phyloP scores from a whole-genome alignment of 768 basidiomycete genomes.

The Neoboletus brunneissimus region DNA sequence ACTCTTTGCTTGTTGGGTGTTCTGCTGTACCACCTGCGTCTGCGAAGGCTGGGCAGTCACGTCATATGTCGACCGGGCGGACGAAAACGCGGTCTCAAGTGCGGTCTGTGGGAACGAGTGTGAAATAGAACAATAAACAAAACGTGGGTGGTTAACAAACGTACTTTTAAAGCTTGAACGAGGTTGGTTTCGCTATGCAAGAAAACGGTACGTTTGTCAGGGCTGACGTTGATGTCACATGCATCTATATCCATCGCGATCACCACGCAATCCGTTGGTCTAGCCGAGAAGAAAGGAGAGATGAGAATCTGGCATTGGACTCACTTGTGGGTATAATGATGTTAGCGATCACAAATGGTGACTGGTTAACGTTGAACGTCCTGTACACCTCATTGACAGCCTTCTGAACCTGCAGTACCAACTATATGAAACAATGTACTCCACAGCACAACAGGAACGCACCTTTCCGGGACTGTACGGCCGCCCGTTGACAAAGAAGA shows the following conservation, averaged over 20 bases:
- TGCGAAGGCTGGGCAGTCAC: slow-evolving; percentile 35
- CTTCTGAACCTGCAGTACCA: slow-evolving; percentile 65
- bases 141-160: background rate
- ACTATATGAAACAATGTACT: background rate
- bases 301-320: slow-evolving; percentile 17
- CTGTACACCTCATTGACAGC: slow-evolving; percentile 92
- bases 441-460: slow-evolving; percentile 1
- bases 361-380: slow-evolving; percentile 70
- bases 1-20: background rate
- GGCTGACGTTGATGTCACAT: slow-evolving; percentile 92
- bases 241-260: too few relatives aligned
- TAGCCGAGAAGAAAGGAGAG: background rate
- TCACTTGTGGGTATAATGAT: slow-evolving; percentile 77
- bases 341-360: slow-evolving; percentile 81
- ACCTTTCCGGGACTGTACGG: slow-evolving; percentile 83
- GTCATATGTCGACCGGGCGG: slow-evolving; percentile 71
- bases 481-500: slow-evolving; percentile 88
- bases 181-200: slow-evolving; percentile 84
- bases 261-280: background rate
- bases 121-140: background rate
- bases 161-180: slow-evolving; percentile 73
- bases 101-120: slow-evolving; percentile 42
- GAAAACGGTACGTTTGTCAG: slow-evolving; percentile 95
- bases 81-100: slow-evolving; percentile 65
- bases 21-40: slow-evolving; percentile 10